These are phyloP conservation scores for Metarhizium sp. DNA, from an alignment of 2,329 filamentous ascomycete genomes.

Conservation along the genomic window DNA sequence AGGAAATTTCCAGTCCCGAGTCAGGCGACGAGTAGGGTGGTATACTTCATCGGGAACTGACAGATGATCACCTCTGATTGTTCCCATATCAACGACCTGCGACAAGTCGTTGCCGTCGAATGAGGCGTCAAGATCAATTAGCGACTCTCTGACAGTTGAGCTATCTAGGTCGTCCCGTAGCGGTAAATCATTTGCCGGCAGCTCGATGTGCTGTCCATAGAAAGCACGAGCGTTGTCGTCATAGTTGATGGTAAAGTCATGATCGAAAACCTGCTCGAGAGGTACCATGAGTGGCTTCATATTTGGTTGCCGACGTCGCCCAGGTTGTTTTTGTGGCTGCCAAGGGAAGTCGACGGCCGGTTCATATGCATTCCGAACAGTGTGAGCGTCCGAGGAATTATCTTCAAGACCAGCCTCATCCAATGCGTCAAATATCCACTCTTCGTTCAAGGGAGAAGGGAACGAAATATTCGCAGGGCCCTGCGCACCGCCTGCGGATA, in stretches of 20 bases:
- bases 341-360: conserved; percentile 42
- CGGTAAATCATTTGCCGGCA: conserved; percentile 43
- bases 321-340: conserved; percentile 39
- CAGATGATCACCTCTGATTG: conserved; percentile 42
- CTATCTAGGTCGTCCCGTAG: conserved; percentile 44
- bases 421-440: conserved; percentile 60
- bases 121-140: conserved; percentile 55
- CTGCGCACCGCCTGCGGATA: conserved; percentile 49
- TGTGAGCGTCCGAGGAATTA: conserved; percentile 42
- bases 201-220: conserved; percentile 38
- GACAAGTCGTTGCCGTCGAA: conserved; percentile 46
- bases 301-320: conserved; percentile 47
- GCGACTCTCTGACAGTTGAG: conserved; percentile 46
- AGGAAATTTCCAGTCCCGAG: conserved; percentile 50
- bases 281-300: conserved; percentile 38
- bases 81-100: conserved; percentile 51
- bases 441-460: conserved; percentile 40
- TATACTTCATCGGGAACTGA: conserved; percentile 46
- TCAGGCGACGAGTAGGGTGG: conserved; percentile 35
- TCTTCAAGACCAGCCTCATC: conserved; percentile 51
- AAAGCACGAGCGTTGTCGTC: conserved; percentile 54
- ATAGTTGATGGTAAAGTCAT: conserved; percentile 54
- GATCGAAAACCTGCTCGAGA: conserved; percentile 56
- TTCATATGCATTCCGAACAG: conserved; percentile 52
- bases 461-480: conserved; percentile 34